A percentile compares a stretch with the other conserved stretches of the same genome.
phyloP scores from a whole-genome alignment of 1,284 basidiomycete genomes.

The Boletellus sp. region DNA sequence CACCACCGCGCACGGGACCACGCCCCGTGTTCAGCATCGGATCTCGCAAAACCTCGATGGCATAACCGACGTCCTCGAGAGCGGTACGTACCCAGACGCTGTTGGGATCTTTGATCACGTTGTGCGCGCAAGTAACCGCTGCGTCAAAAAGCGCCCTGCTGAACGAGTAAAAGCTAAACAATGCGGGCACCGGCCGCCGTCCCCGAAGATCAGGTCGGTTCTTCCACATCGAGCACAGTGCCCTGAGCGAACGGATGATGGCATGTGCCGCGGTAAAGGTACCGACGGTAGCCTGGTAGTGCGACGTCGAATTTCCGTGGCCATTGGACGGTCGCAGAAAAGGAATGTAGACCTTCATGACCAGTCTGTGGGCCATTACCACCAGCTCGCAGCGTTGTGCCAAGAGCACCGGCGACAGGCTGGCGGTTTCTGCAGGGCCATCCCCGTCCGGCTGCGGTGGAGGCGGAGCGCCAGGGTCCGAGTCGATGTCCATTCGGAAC shows the following conservation, averaged over 20 bases:
- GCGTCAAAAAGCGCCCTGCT: slow-evolving; percentile 59
- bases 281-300: slow-evolving; percentile 51
- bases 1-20: slow-evolving; percentile 28
- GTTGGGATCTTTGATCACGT: slow-evolving; percentile 49
- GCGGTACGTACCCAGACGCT: slow-evolving; percentile 46
- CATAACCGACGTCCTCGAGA: slow-evolving; percentile 46
- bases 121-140: slow-evolving; percentile 57
- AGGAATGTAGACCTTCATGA: slow-evolving; percentile 64
- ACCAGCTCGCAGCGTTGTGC: slow-evolving; percentile 57
- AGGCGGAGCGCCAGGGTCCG: slow-evolving; percentile 25
- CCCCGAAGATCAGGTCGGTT: slow-evolving; percentile 24
- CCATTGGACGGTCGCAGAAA: slow-evolving; percentile 44
- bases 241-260: slow-evolving; percentile 48
- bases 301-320: slow-evolving; percentile 24
- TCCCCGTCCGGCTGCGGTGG: slow-evolving; percentile 9
- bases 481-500: slow-evolving; percentile 38
- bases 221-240: slow-evolving; percentile 42
- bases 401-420: slow-evolving; percentile 35
- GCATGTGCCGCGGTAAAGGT: slow-evolving; percentile 58
- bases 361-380: slow-evolving; percentile 53
- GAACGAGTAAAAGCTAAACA: slow-evolving; percentile 60
- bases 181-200: slow-evolving; percentile 32
- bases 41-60: slow-evolving; percentile 46
- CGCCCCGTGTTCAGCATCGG: slow-evolving; percentile 31
- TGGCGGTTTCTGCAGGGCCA: slow-evolving; percentile 11